Evolutionary conservation across 1,139 yeast genomes (phyloP), one percentile per base, ranked within the genome.

Genomic region (Petasospora rhodanensis): DNA sequence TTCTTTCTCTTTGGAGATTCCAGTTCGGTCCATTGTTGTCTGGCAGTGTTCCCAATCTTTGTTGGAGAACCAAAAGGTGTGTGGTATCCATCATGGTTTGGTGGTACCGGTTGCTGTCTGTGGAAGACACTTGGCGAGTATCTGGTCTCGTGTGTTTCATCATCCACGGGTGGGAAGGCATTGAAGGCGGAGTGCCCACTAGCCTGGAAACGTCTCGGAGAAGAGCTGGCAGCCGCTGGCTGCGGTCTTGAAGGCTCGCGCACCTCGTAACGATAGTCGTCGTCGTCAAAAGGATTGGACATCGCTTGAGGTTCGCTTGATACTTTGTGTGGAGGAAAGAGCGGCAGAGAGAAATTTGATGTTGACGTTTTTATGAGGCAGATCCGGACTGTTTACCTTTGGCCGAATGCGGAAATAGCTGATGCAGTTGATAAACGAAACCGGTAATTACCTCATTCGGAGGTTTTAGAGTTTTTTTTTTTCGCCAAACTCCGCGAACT

Each of bases 1-100:
- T 60, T 63, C 29, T 67, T 67, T 52, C 85, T 71, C 38, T 66
- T 70, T 21, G 91, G 91, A 0, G 87, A 79, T 48, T 79, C 87
- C 44, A 70, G 61, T 16, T 71, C 62, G 1, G 86, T 76, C 46
- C 67, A 78, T 34, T 69, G 69, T 31, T 57, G 57, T 45, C 66
- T 56, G 24, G 51, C 41, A 11, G 54, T 45, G 28, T 37, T 37
- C 11, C 26, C 29, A 13, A 26, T 28, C 29, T 40, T 44, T 12
- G 45, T 38, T 26, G 56, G 53, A 1, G 51, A 49, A 6, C 45
- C 32, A 22, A 27, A 40, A 12, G 52, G 51, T 8, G 51, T 38
- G 8, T 44, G 50, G 35, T 31, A 49, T 6, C 22, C 28, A 8
- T 44, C 52, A 19, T 38, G 37, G 20, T 33, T 32, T 8, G 18